phyloP scores from a whole-genome alignment of 169 alveolate species.

The Cryptosporidium tyzzeri region DNA sequence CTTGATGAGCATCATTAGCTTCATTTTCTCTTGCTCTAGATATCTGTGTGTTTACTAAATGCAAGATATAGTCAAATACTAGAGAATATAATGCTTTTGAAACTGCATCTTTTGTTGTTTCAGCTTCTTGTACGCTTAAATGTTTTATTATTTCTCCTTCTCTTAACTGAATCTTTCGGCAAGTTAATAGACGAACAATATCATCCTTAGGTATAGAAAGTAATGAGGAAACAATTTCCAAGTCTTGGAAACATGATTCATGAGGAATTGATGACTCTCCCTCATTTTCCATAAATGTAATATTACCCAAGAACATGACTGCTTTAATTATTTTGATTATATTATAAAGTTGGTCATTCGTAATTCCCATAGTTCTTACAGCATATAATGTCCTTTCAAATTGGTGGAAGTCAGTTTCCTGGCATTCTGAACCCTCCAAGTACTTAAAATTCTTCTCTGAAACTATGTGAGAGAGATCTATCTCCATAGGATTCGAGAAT shows the following conservation, averaged over 20 bases:
- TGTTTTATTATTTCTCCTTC: conserved; percentile 84
- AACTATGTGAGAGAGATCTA: conserved; percentile 57
- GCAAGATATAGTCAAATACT: conserved; percentile 93
- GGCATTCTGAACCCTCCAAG: conserved; percentile 58
- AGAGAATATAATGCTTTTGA: conserved; percentile 96
- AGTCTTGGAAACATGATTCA: conserved; percentile 25
- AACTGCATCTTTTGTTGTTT: conserved; percentile 93
- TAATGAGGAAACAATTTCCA: conserved; percentile 79
- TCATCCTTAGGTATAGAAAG: conserved; percentile 79
- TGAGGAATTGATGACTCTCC: conserved; percentile 72
- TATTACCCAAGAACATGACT: conserved; percentile 90
- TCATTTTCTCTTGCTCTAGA: neutral
- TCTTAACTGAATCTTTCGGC: conserved; percentile 76
- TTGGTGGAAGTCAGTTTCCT: conserved; percentile 76
- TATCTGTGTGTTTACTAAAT: conserved; percentile 30
- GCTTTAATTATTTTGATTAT: conserved; percentile 84
- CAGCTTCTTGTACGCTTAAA: conserved; percentile 85
- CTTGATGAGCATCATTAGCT: neutral
- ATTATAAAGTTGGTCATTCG: conserved; percentile 79
- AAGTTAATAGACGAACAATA: conserved; percentile 79
- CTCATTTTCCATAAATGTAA: conserved; percentile 82
- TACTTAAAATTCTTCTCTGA: conserved; percentile 70
- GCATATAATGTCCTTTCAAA: conserved; percentile 80
- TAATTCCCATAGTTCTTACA: conserved; percentile 84
- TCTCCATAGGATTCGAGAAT: conserved; percentile 23